Evolutionary conservation across 164 flowering plant species (phyloP).

Genomic region (Magnolia sinica): DNA sequence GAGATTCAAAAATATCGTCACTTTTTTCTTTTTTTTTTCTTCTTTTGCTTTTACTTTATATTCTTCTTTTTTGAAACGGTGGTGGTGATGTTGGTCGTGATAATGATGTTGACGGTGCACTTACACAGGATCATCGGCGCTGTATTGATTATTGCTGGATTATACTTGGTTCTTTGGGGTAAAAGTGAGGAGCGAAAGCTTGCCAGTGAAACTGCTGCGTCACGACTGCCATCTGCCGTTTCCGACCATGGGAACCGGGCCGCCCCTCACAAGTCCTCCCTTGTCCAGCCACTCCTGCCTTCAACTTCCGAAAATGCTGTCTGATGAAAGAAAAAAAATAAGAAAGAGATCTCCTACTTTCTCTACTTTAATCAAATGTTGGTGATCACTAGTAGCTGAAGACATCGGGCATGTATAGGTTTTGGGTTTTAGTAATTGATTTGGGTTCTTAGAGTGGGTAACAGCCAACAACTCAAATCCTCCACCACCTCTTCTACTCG

Average conservation of each 20-base stretch:
- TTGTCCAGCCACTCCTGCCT: conserved; percentile 77
- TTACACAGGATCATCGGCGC: conserved; percentile 98
- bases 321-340: neutral
- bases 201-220: conserved; percentile 14
- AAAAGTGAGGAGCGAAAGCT: conserved; percentile 78
- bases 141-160: conserved; percentile 71
- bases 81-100: neutral
- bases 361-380: neutral
- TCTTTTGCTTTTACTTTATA: no score
- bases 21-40: neutral
- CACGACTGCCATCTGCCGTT: conserved; percentile 22
- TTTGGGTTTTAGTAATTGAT: neutral
- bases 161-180: conserved; percentile 97
- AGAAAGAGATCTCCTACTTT: neutral
- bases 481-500: neutral
- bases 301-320: conserved; percentile 55
- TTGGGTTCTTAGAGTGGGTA: conserved; percentile 1
- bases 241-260: conserved; percentile 45
- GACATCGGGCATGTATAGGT: neutral
- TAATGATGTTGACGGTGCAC: neutral
- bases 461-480: neutral
- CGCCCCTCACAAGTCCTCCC: conserved; percentile 44
- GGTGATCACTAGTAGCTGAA: neutral
- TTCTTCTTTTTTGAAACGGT: neutral
- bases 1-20: neutral